Evolutionary conservation across 768 basidiomycete genomes (phyloP).

Genomic region (Agaricus sinodeliciosus): DNA sequence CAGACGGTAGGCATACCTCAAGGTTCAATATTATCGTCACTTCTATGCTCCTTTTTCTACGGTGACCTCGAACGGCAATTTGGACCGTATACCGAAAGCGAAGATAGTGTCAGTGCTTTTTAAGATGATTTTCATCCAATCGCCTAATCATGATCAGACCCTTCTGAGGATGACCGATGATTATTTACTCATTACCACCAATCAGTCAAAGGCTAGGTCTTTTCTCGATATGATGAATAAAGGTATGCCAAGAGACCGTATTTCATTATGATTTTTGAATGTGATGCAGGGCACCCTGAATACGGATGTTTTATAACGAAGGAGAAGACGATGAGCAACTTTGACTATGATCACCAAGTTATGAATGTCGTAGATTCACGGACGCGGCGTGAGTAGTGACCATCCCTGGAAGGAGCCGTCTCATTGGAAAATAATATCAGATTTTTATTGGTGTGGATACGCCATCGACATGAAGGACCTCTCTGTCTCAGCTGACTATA

Average conservation of each 20-base stretch:
- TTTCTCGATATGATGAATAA: slow-evolving; percentile 75
- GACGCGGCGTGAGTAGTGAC: slow-evolving; percentile 19
- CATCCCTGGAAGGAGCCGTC: not conserved
- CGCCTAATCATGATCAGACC: slow-evolving; percentile 34
- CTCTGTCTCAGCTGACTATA: slow-evolving; percentile 75
- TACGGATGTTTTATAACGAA: slow-evolving; percentile 89
- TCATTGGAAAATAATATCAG: slow-evolving; percentile 28
- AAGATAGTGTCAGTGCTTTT: slow-evolving; percentile 49
- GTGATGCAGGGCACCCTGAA: slow-evolving; percentile 69
- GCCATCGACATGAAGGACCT: slow-evolving; percentile 70
- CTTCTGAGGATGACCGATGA: slow-evolving; percentile 90
- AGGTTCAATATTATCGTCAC: slow-evolving; percentile 88
- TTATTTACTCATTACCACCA: slow-evolving; percentile 83
- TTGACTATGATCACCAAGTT: slow-evolving; percentile 53
- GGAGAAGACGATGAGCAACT: slow-evolving; percentile 88
- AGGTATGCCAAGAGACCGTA: slow-evolving; percentile 33
- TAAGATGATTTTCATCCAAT: not conserved
- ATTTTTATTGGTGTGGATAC: slow-evolving; percentile 93
- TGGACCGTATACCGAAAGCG: slow-evolving; percentile 46
- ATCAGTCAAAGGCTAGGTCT: slow-evolving; percentile 43
- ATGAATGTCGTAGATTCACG: slow-evolving; percentile 47
- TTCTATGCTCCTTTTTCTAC: slow-evolving; percentile 95
- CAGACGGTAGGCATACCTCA: slow-evolving; percentile 96
- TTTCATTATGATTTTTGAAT: not conserved
- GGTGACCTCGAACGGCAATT: slow-evolving; percentile 76